Percentiles rank a stretch among this genome's conserved stretches.
Evolutionary conservation across 345 rosid species (phyloP).

Genomic region (Cardamine occulta): DNA sequence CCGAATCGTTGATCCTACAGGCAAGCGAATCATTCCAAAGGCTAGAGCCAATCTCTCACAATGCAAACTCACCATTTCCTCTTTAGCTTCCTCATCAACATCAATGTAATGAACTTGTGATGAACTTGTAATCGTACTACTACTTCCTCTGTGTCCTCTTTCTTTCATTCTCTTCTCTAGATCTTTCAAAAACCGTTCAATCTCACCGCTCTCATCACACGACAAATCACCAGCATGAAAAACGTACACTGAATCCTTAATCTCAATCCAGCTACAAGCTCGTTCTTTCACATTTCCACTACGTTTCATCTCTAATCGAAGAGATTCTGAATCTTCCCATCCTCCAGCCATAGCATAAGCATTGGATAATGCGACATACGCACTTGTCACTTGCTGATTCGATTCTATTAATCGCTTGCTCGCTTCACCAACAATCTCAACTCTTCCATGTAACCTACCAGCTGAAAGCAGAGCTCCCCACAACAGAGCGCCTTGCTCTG

Average conservation of each 20-base stretch:
- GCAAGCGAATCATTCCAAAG: constrained; percentile 56
- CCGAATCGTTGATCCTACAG: constrained; percentile 52
- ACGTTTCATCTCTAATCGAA: constrained; percentile 68
- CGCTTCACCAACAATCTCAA: constrained; percentile 69
- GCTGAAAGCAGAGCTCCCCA: constrained; percentile 85
- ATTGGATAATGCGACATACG: constrained; percentile 73
- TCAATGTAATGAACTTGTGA: constrained; percentile 66
- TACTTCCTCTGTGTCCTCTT: constrained; percentile 55
- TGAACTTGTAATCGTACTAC: constrained; percentile 52
- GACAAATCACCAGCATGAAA: constrained; percentile 66
- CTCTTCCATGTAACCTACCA: constrained; percentile 72
- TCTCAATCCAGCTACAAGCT: constrained; percentile 86
- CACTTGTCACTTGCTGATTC: constrained; percentile 65
- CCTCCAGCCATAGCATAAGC: constrained; percentile 63
- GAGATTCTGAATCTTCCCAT: constrained; percentile 59
- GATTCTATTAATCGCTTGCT: constrained; percentile 57
- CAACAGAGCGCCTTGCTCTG: constrained; percentile 58
- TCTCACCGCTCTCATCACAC: constrained; percentile 49
- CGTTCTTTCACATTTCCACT: constrained; percentile 66
- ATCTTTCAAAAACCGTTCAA: constrained; percentile 54
- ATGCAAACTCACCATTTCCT: constrained; percentile 60
- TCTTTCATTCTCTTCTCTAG: constrained; percentile 61
- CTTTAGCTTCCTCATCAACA: constrained; percentile 69
- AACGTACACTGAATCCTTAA: constrained; percentile 48
- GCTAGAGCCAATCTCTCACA: constrained; percentile 79